phyloP scores from a whole-genome alignment of 2,329 filamentous ascomycete species.

The Aspergillus alliaceus region DNA sequence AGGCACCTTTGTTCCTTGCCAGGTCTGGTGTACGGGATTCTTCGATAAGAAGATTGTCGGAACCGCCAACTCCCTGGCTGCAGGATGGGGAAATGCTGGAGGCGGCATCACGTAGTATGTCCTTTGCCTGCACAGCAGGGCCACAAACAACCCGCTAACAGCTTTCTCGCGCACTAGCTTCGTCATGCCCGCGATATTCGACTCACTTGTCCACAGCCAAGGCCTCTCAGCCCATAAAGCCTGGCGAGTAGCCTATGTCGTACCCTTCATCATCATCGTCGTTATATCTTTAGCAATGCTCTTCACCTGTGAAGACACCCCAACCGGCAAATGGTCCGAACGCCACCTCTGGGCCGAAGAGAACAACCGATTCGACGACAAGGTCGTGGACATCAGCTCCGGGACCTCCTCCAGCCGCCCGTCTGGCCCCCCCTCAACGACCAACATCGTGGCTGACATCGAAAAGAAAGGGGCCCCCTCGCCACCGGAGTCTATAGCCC shows the following conservation, averaged over 20 bases:
- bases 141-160: not conserved
- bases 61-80: constrained; percentile 81
- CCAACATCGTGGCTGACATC: constrained; percentile 23
- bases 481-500: constrained; percentile 36
- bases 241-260: constrained; percentile 82
- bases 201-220: constrained; percentile 64
- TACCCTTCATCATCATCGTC: constrained; percentile 76
- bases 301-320: constrained; percentile 75
- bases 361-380: constrained; percentile 19
- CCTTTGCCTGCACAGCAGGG: not conserved
- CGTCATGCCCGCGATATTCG: constrained; percentile 86
- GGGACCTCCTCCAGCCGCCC: constrained; percentile 21
- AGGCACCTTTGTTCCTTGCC: constrained; percentile 58
- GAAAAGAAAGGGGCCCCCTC: constrained; percentile 35
- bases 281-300: constrained; percentile 67
- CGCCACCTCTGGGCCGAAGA: constrained; percentile 60
- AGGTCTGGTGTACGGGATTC: constrained; percentile 90
- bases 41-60: constrained; percentile 92
- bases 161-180: constrained; percentile 49
- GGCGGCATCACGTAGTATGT: constrained; percentile 78
- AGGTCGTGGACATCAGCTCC: constrained; percentile 32
- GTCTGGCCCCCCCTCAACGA: constrained; percentile 25
- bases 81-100: constrained; percentile 82
- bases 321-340: constrained; percentile 77
- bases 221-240: constrained; percentile 66